phyloP scores from a whole-genome alignment of 2,329 filamentous ascomycete genomes.

The Dendrostoma leiphaemia region DNA sequence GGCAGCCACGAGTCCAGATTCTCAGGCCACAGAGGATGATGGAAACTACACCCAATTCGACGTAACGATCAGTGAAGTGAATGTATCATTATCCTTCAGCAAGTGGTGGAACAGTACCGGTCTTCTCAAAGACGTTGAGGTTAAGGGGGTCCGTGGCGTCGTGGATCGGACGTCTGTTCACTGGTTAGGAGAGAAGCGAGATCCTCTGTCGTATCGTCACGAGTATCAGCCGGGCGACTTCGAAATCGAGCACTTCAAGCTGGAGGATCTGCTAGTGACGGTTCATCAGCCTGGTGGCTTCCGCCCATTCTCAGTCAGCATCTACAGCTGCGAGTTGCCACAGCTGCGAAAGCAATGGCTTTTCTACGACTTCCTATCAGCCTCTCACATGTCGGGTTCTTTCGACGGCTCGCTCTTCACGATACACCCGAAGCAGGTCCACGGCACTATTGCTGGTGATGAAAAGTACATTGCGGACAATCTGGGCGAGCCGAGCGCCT shows the following conservation, averaged over 20 bases:
- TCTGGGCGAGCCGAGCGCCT: conserved; percentile 66
- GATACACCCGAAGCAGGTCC: conserved; percentile 89
- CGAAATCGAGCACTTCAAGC: conserved; percentile 93
- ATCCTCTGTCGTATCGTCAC: conserved; percentile 85
- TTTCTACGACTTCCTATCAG: conserved; percentile 95
- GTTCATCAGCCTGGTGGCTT: conserved; percentile 88
- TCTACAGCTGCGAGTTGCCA: conserved; percentile 92
- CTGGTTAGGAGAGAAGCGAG: conserved; percentile 66
- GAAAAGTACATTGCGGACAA: conserved; percentile 53
- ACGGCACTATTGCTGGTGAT: conserved; percentile 69
- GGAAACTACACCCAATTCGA: conserved; percentile 98
- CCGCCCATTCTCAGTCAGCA: conserved; percentile 92
- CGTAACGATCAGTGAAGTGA: conserved; percentile 89
- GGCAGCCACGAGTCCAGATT: conserved; percentile 47
- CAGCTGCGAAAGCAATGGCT: conserved; percentile 93
- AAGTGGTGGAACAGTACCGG: conserved; percentile 99
- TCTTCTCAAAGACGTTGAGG: conserved; percentile 84
- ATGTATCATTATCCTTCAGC: conserved; percentile 94
- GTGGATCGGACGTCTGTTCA: conserved; percentile 83
- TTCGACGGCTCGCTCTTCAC: conserved; percentile 96
- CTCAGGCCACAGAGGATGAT: conserved; percentile 65
- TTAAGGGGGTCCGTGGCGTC: conserved; percentile 89
- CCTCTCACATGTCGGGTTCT: conserved; percentile 93
- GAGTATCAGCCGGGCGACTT: conserved; percentile 91
- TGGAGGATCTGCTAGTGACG: conserved; percentile 89